Evolutionary conservation across 2,329 filamentous ascomycete genomes (phyloP).

Genomic region (Penicillium hordei): DNA sequence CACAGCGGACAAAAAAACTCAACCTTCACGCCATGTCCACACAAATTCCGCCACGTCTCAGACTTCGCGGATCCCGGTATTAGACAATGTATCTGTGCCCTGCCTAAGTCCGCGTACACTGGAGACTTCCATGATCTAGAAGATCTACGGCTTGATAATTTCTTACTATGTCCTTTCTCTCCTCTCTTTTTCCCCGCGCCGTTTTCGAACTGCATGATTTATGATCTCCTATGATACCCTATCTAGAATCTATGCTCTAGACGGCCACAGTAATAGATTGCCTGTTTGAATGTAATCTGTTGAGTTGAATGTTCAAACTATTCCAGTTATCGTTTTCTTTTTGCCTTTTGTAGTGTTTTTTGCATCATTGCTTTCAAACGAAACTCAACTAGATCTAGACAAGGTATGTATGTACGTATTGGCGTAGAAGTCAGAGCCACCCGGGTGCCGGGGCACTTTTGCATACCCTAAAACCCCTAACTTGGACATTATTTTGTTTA

Average conservation of each 20-base stretch:
- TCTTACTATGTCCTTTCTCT: neutral
- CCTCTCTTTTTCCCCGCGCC: neutral
- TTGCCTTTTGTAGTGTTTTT: neutral
- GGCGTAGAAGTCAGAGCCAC: neutral
- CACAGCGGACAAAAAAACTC: constrained; percentile 6
- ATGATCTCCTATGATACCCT: constrained; percentile 33
- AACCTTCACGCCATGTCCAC: neutral
- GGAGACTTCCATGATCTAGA: constrained; percentile 23
- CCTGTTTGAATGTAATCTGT: constrained; percentile 1
- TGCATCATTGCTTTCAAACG: neutral
- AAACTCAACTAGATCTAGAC: neutral
- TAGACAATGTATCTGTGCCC: constrained; percentile 22
- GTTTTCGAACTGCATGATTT: constrained; percentile 17
- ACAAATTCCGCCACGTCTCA: constrained; percentile 9
- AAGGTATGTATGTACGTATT: too few species aligned
- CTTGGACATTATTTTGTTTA: neutral
- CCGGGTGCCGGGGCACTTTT: neutral
- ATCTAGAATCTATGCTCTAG: constrained; percentile 19
- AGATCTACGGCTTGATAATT: constrained; percentile 4
- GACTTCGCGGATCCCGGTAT: constrained; percentile 18
- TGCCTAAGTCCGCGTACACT: constrained; percentile 26
- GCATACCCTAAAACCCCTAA: neutral
- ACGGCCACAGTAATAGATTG: constrained; percentile 8
- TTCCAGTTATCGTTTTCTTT: neutral
- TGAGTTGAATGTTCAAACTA: neutral